Evolutionary conservation across 352 stramenopile species (phyloP), one percentile per base, ranked within the genome.

Genomic region (Phytophthora hibernalis): DNA sequence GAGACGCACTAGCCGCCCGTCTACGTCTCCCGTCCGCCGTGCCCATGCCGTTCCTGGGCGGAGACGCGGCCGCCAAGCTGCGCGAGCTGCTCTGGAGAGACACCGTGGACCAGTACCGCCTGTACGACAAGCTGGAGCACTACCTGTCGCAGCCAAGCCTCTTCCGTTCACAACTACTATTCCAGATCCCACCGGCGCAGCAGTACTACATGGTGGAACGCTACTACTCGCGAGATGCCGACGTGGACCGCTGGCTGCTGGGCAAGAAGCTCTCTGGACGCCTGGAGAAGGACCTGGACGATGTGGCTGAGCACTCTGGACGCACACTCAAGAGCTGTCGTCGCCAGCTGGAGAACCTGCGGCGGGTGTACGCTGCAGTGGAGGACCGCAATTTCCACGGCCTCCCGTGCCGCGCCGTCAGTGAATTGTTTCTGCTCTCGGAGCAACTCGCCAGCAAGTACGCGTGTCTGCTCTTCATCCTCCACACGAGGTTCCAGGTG

Each of bases 81-180:
- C 80, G 80, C 30, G 83, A 94, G 71, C 54, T 94, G 44, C 67
- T 93, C 20, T 92, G 83, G 83, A 72, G 84, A 49, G 82, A 94
- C 72, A 92, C 84, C 0, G 83, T 92, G 49, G 86, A 94, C 69
- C 83, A 96, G 58, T 96, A 96, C 65, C 80, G 88, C 5, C 76
- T 93, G 12, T 93, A 88, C 60, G 83, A 95, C 61, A 90, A 92
- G 65, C 74, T 96, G 45, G 84, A 96, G 75, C 83, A 93, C 55
- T 92, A 92, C 40, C 69, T 95, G 21, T 83, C 87, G 67, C 85
- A 93, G 60, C 88, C 88, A 42, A 89, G 73, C 45, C 77, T 96
- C 11, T 87, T 96, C 26, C 77, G 81, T 28, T 91, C 85, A 38
- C 88, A 96, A 54, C 65, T 95, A 12, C 70, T 96, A 12, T 91